Conservation (phyloP, 2,329 filamentous ascomycete species). For the Aspergillus transmontanensis region DNA sequence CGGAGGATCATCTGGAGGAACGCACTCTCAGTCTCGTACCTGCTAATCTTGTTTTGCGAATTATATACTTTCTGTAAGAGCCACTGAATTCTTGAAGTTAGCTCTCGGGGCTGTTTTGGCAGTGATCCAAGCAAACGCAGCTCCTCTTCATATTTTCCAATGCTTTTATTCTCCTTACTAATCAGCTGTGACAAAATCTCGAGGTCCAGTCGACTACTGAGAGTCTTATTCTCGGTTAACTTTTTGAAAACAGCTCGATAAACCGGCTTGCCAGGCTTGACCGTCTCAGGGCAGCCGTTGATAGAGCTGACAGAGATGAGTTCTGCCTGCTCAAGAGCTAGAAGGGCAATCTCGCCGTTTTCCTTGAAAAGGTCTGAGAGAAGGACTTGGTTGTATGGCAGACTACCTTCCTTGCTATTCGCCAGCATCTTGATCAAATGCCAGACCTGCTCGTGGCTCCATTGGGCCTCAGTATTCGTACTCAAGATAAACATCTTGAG, state of each 20-base stretch:
- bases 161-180: constrained; percentile 70
- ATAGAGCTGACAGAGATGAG: constrained; percentile 74
- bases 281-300: constrained; percentile 75
- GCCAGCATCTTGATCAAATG: constrained; percentile 79
- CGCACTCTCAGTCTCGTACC: constrained; percentile 72
- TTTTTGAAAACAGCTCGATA: constrained; percentile 80
- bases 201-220: constrained; percentile 74
- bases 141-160: constrained; percentile 80
- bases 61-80: constrained; percentile 71
- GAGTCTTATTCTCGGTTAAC: constrained; percentile 70
- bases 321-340: constrained; percentile 80
- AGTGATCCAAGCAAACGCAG: constrained; percentile 70
- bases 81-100: constrained; percentile 68
- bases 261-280: constrained; percentile 82
- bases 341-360: constrained; percentile 73
- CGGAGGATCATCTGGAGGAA: constrained; percentile 71
- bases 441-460: constrained; percentile 89
- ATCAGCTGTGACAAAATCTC: constrained; percentile 69
- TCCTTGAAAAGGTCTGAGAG: constrained; percentile 74
- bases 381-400: constrained; percentile 85
- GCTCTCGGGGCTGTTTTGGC: constrained; percentile 70
- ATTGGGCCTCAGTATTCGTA: constrained; percentile 61
- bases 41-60: constrained; percentile 75
- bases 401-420: constrained; percentile 55
- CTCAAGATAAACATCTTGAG: constrained; percentile 85